Percentiles rank a stretch among this genome's conserved stretches.
Conservation (phyloP, 2,329 filamentous ascomycete species). For the Claviceps spartinae region DNA sequence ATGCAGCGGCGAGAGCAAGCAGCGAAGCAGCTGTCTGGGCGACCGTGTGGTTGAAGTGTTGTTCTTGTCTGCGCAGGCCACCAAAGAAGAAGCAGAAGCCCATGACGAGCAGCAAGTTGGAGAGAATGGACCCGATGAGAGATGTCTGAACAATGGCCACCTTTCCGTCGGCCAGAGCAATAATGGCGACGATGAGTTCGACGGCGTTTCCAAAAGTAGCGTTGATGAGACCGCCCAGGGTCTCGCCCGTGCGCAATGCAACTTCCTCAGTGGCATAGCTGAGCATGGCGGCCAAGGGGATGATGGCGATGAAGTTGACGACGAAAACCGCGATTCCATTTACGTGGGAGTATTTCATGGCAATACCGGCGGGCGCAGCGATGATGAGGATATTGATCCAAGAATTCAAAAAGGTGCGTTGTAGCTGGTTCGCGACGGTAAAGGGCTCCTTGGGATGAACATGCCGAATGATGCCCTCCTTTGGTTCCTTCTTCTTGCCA, state of each 20-base stretch:
- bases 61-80: constrained; percentile 63
- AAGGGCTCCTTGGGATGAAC: constrained; percentile 40
- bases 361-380: constrained; percentile 68
- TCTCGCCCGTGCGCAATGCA: constrained; percentile 68
- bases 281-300: constrained; percentile 76
- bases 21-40: constrained; percentile 79
- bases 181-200: constrained; percentile 77
- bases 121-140: constrained; percentile 80
- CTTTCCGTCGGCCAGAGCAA: constrained; percentile 61
- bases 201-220: constrained; percentile 89
- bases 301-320: constrained; percentile 87
- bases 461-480: constrained; percentile 28
- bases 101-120: constrained; percentile 77
- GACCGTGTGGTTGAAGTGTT: constrained; percentile 85
- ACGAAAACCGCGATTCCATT: constrained; percentile 58
- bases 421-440: constrained; percentile 51
- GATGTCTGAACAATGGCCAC: constrained; percentile 85
- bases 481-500: constrained; percentile 18
- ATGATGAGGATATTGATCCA: constrained; percentile 79
- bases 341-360: constrained; percentile 49
- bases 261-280: constrained; percentile 87
- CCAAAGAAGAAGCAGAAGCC: constrained; percentile 90
- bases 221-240: constrained; percentile 76
- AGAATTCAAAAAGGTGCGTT: constrained; percentile 63
- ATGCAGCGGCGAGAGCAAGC: constrained; percentile 64